Conservation (phyloP, 1,139 yeast genomes). For the Zygosaccharomyces pseudobailii region DNA sequence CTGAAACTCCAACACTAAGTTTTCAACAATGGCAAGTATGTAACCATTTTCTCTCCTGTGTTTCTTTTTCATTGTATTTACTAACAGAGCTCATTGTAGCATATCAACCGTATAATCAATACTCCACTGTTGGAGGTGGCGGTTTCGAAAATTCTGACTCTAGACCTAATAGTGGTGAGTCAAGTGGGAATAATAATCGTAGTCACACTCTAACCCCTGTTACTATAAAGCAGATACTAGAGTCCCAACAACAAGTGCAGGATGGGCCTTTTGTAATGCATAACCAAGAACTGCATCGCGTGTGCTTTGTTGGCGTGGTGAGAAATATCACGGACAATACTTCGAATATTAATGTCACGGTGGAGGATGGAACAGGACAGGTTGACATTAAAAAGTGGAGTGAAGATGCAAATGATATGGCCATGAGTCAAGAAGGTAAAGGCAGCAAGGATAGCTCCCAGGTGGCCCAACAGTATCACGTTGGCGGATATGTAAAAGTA, state of each 20-base stretch:
- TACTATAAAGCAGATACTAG: slow-evolving; percentile 72
- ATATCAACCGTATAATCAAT: slow-evolving; percentile 33
- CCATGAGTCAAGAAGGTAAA: slow-evolving; percentile 35
- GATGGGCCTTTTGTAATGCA: slow-evolving; percentile 73
- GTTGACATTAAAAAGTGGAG: slow-evolving; percentile 69
- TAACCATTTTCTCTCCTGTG: background rate
- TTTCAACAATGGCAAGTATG: slow-evolving; percentile 16
- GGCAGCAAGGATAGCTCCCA: slow-evolving; percentile 35
- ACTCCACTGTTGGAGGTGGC: slow-evolving; percentile 29
- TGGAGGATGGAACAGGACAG: slow-evolving; percentile 86
- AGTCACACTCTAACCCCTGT: slow-evolving; percentile 61
- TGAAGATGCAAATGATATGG: slow-evolving; percentile 43
- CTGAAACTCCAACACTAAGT: background rate
- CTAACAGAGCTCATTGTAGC: slow-evolving; percentile 15
- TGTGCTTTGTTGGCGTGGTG: slow-evolving; percentile 62
- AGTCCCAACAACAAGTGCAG: slow-evolving; percentile 59
- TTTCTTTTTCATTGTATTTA: background rate
- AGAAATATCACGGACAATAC: slow-evolving; percentile 55
- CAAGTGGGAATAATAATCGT: slow-evolving; percentile 17
- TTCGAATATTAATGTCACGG: slow-evolving; percentile 47
- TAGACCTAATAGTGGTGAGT: slow-evolving; percentile 31
- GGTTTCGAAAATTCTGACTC: slow-evolving; percentile 30
- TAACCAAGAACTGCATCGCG: slow-evolving; percentile 56
- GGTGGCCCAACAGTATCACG: slow-evolving; percentile 31
- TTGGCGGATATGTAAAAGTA: slow-evolving; percentile 59